These are phyloP conservation scores for Yamadazyma insecticola DNA, from an alignment of 805 yeast genomes.

Conservation along the genomic window DNA sequence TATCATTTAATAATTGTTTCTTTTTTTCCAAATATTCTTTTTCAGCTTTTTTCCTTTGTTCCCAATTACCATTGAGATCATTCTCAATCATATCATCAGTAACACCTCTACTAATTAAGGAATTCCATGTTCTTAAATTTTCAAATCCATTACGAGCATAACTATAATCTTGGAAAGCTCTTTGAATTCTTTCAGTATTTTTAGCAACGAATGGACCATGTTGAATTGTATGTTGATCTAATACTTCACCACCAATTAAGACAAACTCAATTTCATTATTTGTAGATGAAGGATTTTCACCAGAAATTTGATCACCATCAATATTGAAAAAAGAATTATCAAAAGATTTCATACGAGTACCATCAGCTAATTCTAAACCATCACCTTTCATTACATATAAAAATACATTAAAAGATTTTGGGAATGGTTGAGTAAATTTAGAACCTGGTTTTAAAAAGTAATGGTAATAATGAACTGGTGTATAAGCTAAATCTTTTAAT, in stretches of 20 bases:
- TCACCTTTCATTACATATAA: slow-evolving; percentile 64
- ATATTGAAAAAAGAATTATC: slow-evolving; percentile 60
- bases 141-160: slow-evolving; percentile 65
- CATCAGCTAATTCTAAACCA: slow-evolving; percentile 41
- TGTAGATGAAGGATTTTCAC: slow-evolving; percentile 38
- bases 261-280: slow-evolving; percentile 56
- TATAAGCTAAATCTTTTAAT: slow-evolving; percentile 69
- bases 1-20: slow-evolving; percentile 5
- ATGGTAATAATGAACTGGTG: slow-evolving; percentile 74
- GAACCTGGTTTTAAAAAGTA: slow-evolving; percentile 64
- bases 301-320: slow-evolving; percentile 61
- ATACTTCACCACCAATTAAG: slow-evolving; percentile 68
- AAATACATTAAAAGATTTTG: slow-evolving; percentile 62
- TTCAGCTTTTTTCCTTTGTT: slow-evolving; percentile 21
- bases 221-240: slow-evolving; percentile 75
- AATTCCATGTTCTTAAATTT: slow-evolving; percentile 56
- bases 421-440: slow-evolving; percentile 53
- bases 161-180: slow-evolving; percentile 73
- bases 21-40: slow-evolving; percentile 9
- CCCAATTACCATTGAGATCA: slow-evolving; percentile 30
- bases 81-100: slow-evolving; percentile 38
- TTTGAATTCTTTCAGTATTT: slow-evolving; percentile 55
- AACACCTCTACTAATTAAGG: slow-evolving; percentile 42
- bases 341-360: slow-evolving; percentile 38
- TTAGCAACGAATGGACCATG: slow-evolving; percentile 91